phyloP scores from a whole-genome alignment of 208 protist genomes.

The Trypanosoma caninum region DNA sequence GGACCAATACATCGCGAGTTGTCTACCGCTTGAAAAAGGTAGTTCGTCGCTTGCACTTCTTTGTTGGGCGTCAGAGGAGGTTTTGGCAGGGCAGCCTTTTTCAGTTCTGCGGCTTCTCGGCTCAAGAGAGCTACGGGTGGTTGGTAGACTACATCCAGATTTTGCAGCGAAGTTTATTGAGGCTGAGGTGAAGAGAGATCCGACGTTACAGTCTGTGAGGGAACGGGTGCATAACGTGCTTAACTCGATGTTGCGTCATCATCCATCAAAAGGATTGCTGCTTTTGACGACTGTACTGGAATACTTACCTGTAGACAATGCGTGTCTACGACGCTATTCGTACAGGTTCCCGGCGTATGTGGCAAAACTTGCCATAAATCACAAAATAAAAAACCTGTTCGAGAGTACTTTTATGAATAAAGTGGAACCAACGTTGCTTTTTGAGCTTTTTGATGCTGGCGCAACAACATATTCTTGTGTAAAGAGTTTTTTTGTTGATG shows the following conservation, averaged over 20 bases:
- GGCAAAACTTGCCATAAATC: constrained; percentile 9
- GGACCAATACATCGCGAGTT: constrained; percentile 2
- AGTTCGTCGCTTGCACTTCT: not conserved
- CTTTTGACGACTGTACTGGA: not conserved
- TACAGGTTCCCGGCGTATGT: constrained; percentile 8
- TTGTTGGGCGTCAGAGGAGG: constrained; percentile 9
- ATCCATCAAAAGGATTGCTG: constrained; percentile 6
- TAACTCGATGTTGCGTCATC: not conserved
- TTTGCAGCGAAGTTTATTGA: constrained; percentile 9
- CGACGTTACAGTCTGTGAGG: not conserved
- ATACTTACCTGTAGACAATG: not conserved
- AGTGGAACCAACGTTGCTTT: not conserved
- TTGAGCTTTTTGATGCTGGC: constrained; percentile 4
- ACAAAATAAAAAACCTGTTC: not conserved
- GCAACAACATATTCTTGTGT: not conserved
- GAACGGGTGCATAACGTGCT: constrained; percentile 1
- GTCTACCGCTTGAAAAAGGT: not conserved
- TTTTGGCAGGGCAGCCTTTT: not conserved
- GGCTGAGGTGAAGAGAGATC: not conserved
- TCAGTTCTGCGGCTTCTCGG: not conserved
- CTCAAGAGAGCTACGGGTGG: not conserved
- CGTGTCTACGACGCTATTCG: not conserved
- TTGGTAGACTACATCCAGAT: constrained; percentile 4
- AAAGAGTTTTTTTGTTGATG: not conserved
- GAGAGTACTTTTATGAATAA: not conserved